Evolutionary conservation across 306 rosid species (phyloP), one percentile per base, ranked within the genome.

Genomic region (Ormosia semicastrata): DNA sequence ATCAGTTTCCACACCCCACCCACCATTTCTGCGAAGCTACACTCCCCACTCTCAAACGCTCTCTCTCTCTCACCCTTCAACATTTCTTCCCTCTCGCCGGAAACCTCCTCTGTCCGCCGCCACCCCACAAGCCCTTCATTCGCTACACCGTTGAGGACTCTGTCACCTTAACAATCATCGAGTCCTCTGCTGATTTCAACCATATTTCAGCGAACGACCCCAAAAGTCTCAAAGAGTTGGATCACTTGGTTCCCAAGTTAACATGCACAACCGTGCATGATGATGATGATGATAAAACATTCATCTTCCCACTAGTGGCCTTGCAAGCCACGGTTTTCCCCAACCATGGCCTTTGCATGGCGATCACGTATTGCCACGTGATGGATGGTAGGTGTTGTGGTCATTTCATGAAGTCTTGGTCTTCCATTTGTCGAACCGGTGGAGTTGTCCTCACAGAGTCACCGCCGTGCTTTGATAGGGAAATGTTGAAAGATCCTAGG

Each of bases 11-110:
- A 0, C 29, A 24, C 24, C 15, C 89, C 15, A 79, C 71, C 2
- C 17, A 68, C 44, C 63, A 85, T 75, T 87, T 89, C 56, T 53
- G 0, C 13, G 2, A 77, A 73, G 77, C 59, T 2, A 34, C 70
- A 13, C 73, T 91, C 67, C 91, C 91, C 5, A 64, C 53, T 50
- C 91, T 89, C 71, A 88, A 85, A 50, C 82, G 10, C 73, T 78
- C 95, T 43, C 90, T 89, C 52, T 88, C 92, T 29, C 73, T 44
- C 0, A 13, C 85, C 6, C 88, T 85, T 58, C 80, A 75, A 37
- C 52, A 30, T 44, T 85, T 80, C 53, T 85, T 9, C 46, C 88
- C 88, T 29, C 76, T 85, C 3, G 79, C 85, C 2, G 88, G 85
- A 34, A 82, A 74, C 18, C 89, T 82, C 63, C 14, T 74, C 34